Conservation (phyloP, 2,329 filamentous ascomycete species). For the Phaeophleospora eucalypticola region DNA sequence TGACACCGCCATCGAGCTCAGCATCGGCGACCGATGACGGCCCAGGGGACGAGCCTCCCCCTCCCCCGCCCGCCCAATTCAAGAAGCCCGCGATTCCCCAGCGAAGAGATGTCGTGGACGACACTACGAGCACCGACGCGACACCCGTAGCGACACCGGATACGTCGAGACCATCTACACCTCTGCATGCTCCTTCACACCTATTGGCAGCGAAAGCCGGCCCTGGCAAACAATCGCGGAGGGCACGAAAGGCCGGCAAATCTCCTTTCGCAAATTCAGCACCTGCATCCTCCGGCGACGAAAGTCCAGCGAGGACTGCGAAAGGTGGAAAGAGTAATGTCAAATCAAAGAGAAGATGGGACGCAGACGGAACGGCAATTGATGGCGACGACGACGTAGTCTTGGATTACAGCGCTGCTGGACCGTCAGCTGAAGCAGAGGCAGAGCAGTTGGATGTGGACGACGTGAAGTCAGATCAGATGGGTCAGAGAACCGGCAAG, state of each 20-base stretch:
- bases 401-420: slow-evolving; percentile 80
- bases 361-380: slow-evolving; percentile 79
- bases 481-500: slow-evolving; percentile 79
- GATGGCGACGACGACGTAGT: slow-evolving; percentile 74
- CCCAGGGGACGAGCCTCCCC: slow-evolving; percentile 49
- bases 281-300: slow-evolving; percentile 77
- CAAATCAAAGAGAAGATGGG: slow-evolving; percentile 91
- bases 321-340: slow-evolving; percentile 51
- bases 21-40: slow-evolving; percentile 45
- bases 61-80: slow-evolving; percentile 45
- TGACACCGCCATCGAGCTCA: slow-evolving; percentile 51
- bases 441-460: slow-evolving; percentile 56
- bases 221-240: slow-evolving; percentile 73
- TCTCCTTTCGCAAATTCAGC: slow-evolving; percentile 45
- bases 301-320: slow-evolving; percentile 54
- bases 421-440: slow-evolving; percentile 50
- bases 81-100: slow-evolving; percentile 41
- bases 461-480: slow-evolving; percentile 70
- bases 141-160: slow-evolving; percentile 68
- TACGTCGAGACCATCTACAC: slow-evolving; percentile 75
- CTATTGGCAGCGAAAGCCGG: slow-evolving; percentile 69
- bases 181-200: slow-evolving; percentile 54
- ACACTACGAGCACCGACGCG: slow-evolving; percentile 59
- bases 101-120: slow-evolving; percentile 16
- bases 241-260: slow-evolving; percentile 67